These are phyloP conservation scores for Xerocomus potaroensis DNA, from an alignment of 768 basidiomycete species.

Conservation along the genomic window DNA sequence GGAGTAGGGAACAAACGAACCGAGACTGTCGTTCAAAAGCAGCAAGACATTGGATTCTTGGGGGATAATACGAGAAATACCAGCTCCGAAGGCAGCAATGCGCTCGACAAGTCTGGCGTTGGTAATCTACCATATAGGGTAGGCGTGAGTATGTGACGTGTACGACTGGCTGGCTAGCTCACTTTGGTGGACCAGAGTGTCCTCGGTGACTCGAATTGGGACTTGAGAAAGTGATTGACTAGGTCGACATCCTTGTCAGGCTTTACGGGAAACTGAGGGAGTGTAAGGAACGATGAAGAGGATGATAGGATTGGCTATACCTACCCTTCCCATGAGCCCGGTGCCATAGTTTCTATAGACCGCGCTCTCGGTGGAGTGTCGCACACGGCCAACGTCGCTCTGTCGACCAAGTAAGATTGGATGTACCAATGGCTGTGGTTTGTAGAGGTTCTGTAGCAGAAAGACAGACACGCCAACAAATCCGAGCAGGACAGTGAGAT, in stretches of 20 bases:
- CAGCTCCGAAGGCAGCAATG: conserved; percentile 68
- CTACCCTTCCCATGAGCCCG: conserved; percentile 74
- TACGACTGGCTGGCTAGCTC: conserved; percentile 7
- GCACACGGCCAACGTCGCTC: conserved; percentile 80
- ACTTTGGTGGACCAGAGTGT: conserved; percentile 82
- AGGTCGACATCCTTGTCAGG: conserved; percentile 70
- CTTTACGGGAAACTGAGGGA: conserved; percentile 61
- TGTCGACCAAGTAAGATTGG: conserved; percentile 92
- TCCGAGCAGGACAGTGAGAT: conserved; percentile 71
- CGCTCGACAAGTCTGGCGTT: conserved; percentile 69
- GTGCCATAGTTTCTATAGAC: conserved; percentile 90
- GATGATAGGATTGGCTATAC: conserved; percentile 28
- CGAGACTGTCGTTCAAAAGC: conserved; percentile 74
- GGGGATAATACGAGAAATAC: conserved; percentile 55
- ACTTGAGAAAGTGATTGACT: conserved; percentile 60
- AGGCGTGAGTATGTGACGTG: background rate
- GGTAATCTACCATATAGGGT: conserved; percentile 50
- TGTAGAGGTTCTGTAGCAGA: conserved; percentile 73
- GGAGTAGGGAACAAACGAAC: conserved; percentile 35
- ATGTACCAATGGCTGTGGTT: conserved; percentile 81
- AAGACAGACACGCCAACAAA: conserved; percentile 75
- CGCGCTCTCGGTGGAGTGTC: conserved; percentile 79
- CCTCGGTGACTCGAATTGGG: conserved; percentile 61
- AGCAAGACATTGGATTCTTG: conserved; percentile 67
- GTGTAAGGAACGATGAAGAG: conserved; percentile 1